Evolutionary conservation across 108 stramenopile genomes (phyloP), one percentile per base, ranked within the genome.

Genomic region (Fistulifera pelliculosa): DNA sequence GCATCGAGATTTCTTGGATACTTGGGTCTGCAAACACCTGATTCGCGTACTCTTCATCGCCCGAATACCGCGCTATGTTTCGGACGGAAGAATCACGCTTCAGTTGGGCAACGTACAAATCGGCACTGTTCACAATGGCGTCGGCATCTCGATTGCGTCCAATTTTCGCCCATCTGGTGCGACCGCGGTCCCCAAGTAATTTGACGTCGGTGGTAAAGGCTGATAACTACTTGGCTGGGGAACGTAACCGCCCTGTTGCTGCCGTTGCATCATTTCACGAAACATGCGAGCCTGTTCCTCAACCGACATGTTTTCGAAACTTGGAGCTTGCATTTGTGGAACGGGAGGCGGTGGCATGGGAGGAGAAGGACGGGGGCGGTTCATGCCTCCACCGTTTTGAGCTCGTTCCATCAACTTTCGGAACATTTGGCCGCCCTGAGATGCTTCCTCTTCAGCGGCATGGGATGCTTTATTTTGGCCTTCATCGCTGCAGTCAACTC

Each of bases 31-130:
- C 64, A 63, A 86, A 82, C 1, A 84, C 84, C 18, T 56, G 40
- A 53, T 90, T 68, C 22, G 85, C 77, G 15, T 56, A 45, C 31
- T 84, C 79, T 0, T 40, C 49, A 55, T 90, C 80, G 8, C 85
- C 89, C 21, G 42, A 23, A 26, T 65, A 16, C 49, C 85, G 60
- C 19, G 85, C 89, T 12, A 65, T 41, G 13, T 69, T 84, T n/a
- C 89, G 68, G 27, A 84, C 74, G 11, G 76, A 69, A 12, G 83
- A 85, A 68, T 90, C 89, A 38, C 78, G 75, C 58, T 90, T 90
- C 47, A 90, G 68, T 43, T 85, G 83, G 3, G 85, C 89, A 64
- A 90, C 84, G 66, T 90, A 90, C 31, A 90, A 54, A 51, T 90
- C 89, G 47, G 89, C 69, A 5, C 79, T 77, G 59, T 90, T 90